These are phyloP conservation scores for Pythium brachiatum DNA, from an alignment of 352 stramenopile genomes.

Conservation along the genomic window DNA sequence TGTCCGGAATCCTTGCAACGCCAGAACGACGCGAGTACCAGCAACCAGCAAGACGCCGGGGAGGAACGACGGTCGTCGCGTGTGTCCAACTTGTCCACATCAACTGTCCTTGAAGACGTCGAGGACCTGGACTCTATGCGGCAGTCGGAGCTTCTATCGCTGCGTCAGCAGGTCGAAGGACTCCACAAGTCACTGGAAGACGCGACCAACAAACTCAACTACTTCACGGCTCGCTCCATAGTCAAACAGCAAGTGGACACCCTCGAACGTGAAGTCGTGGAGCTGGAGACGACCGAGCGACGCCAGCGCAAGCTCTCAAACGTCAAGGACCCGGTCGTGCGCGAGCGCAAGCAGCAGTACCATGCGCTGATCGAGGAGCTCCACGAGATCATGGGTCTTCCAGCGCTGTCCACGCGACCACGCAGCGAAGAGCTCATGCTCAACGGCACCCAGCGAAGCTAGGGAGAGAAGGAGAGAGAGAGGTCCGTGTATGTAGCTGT, in stretches of 20 bases:
- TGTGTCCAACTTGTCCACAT: conserved; percentile 41
- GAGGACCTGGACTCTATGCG: conserved; percentile 26
- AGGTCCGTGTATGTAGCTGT: neutral
- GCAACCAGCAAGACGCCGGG: conserved; percentile 36
- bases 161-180: conserved; percentile 48
- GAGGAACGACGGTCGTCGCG: conserved; percentile 36
- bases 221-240: conserved; percentile 26
- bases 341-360: conserved; percentile 38
- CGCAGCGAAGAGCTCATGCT: conserved; percentile 1
- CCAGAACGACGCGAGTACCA: conserved; percentile 21
- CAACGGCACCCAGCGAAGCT: neutral
- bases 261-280: conserved; percentile 12
- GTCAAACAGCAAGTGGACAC: conserved; percentile 22
- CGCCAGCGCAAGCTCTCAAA: conserved; percentile 12
- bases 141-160: conserved; percentile 39
- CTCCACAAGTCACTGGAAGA: conserved; percentile 47
- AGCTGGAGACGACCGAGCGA: conserved; percentile 8
- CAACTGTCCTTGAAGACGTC: conserved; percentile 23
- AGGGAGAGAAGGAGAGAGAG: too few relatives aligned
- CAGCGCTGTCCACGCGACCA: conserved; percentile 18
- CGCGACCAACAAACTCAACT: conserved; percentile 54
- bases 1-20: conserved; percentile 38
- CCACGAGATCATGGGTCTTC: conserved; percentile 74
- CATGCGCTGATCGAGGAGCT: conserved; percentile 58
- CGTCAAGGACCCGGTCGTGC: conserved; percentile 31